These are phyloP conservation scores for Pseudopediastrum boryanum DNA, from an alignment of 139 green algal species.

Conservation along the genomic window DNA sequence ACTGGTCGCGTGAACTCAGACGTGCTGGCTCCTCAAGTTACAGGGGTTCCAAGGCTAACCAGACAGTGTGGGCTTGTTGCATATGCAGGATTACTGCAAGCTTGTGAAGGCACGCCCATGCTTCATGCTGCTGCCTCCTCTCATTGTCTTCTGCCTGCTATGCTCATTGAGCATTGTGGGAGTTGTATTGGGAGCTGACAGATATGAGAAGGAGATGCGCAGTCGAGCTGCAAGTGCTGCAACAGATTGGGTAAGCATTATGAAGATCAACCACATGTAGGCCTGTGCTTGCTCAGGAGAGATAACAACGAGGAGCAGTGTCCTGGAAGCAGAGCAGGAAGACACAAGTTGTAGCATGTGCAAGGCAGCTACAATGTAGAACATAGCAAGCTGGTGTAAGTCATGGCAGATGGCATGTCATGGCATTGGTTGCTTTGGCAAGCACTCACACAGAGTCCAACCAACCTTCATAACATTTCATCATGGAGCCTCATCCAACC, in stretches of 20 bases:
- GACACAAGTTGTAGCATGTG: no score
- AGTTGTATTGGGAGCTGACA: slow-evolving; percentile 24
- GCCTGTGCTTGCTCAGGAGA: neutral
- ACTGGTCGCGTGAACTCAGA: no score
- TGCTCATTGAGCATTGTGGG: neutral
- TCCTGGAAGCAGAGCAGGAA: no score
- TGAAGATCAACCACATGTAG: neutral
- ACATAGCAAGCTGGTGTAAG: neutral
- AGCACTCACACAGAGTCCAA: no score
- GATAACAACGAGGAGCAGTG: no score
- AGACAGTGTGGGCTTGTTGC: no score
- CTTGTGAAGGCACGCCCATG: slow-evolving; percentile 11
- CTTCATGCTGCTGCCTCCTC: neutral
- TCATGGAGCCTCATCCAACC: no score
- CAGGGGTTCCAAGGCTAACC: no score
- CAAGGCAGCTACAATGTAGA: neutral
- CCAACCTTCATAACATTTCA: no score
- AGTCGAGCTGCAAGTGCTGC: slow-evolving; percentile 15
- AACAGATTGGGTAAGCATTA: slow-evolving; percentile 26
- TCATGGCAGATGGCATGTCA: no score
- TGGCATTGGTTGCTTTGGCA: no score
- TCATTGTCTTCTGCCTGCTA: slow-evolving; percentile 5
- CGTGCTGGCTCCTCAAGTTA: no score
- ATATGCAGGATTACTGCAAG: slow-evolving; percentile 5
- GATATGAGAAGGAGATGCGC: slow-evolving; percentile 15